phyloP scores from a whole-genome alignment of 257 asterid genomes.

The Fraxinus excelsior region DNA sequence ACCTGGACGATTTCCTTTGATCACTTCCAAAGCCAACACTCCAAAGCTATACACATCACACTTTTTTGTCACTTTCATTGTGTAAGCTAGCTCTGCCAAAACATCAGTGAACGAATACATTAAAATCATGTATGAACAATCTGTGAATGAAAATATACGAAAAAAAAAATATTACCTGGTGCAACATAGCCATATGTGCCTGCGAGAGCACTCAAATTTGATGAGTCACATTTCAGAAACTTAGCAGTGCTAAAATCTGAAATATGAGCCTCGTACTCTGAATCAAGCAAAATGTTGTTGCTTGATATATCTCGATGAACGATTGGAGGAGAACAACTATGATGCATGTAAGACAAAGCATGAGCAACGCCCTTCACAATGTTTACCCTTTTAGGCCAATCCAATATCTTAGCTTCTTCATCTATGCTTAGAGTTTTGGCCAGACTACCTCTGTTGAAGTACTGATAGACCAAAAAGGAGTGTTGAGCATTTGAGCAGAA shows the following conservation, averaged over 20 bases:
- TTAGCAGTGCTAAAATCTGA: not conserved
- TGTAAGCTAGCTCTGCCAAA: slow-evolving; percentile 22
- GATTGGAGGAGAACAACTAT: slow-evolving; percentile 14
- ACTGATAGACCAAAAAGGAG: not conserved
- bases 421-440: not conserved
- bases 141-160: not conserved
- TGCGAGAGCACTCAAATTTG: too few species aligned
- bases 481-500: not conserved
- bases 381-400: too few species aligned
- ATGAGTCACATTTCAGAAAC: not conserved
- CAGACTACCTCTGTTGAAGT: not conserved
- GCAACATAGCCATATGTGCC: too few species aligned
- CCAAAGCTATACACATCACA: slow-evolving; percentile 29
- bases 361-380: not conserved
- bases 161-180: too few species aligned
- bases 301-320: not conserved
- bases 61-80: slow-evolving; percentile 19
- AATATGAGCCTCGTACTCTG: slow-evolving; percentile 6
- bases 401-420: not conserved
- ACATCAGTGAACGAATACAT: too few species aligned
- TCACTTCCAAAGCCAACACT: slow-evolving; percentile 24
- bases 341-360: slow-evolving; percentile 4
- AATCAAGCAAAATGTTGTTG: slow-evolving; percentile 16
- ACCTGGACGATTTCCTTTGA: slow-evolving; percentile 8
- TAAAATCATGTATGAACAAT: too few species aligned